Evolutionary conservation across 2,329 filamentous ascomycete genomes (phyloP).

Genomic region (Botryosphaeria dothidea): DNA sequence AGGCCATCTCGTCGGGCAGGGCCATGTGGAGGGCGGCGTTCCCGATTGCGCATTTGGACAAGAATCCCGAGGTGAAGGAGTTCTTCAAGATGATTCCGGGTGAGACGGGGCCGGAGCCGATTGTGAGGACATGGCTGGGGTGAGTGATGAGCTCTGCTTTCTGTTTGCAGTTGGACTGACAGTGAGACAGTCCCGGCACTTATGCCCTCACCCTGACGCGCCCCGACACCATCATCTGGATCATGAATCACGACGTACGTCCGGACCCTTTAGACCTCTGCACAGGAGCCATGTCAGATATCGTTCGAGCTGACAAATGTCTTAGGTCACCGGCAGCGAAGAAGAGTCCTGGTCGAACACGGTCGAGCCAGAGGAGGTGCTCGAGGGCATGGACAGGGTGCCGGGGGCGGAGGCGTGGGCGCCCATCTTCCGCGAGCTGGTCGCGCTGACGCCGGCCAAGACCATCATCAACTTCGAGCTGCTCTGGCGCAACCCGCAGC

Average conservation of each 20-base stretch:
- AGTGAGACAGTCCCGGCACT: conserved; percentile 31
- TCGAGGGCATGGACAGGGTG: conserved; percentile 47
- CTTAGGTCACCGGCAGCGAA: conserved; percentile 44
- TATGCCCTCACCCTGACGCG: conserved; percentile 49
- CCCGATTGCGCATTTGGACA: conserved; percentile 45
- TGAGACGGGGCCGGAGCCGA: conserved; percentile 39
- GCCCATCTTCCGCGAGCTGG: conserved; percentile 47
- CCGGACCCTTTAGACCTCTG: no score
- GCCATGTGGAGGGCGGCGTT: conserved; percentile 45
- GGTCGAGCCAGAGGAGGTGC: conserved; percentile 47
- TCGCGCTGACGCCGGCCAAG: conserved; percentile 45
- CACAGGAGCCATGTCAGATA: no score
- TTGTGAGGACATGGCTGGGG: conserved; percentile 49
- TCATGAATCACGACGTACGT: conserved; percentile 50
- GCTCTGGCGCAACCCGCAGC: conserved; percentile 50
- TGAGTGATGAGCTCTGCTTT: neutral
- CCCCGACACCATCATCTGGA: conserved; percentile 52
- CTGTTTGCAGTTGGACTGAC: conserved; percentile 23
- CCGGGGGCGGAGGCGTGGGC: conserved; percentile 47
- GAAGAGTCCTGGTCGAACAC: conserved; percentile 51
- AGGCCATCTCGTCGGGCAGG: conserved; percentile 40
- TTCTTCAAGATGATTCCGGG: conserved; percentile 47
- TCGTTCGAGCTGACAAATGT: neutral
- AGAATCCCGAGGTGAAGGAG: conserved; percentile 48
- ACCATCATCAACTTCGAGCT: conserved; percentile 53